A percentile compares a stretch with the other conserved stretches of the same genome.
Conservation (phyloP, 106 monocot species). For the Allium fistulosum region DNA sequence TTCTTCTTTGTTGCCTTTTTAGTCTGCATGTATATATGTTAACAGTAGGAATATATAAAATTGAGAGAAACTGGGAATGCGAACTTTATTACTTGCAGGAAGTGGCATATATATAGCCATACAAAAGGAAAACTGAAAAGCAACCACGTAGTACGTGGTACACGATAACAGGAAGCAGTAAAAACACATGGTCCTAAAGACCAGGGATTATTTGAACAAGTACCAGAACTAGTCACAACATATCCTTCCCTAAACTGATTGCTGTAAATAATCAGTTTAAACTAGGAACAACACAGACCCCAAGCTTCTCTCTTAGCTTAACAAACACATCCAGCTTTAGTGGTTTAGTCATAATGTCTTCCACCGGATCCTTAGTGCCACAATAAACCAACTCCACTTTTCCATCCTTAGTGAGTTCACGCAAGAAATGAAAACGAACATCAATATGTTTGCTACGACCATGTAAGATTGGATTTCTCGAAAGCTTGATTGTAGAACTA, state of each 20-base stretch:
- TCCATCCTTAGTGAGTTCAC: slow-evolving; percentile 1
- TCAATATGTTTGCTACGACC: not conserved
- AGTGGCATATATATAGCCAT: too few relatives aligned
- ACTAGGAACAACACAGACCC: not conserved
- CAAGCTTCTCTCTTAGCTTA: not conserved
- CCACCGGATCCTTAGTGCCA: not conserved
- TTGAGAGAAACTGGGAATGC: too few relatives aligned
- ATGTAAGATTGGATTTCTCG: not conserved
- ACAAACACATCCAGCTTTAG: not conserved
- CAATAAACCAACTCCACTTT: slow-evolving; percentile 2
- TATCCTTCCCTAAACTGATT: not conserved
- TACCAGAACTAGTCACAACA: not conserved
- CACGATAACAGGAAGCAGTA: too few relatives aligned
- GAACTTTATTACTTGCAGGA: too few relatives aligned
- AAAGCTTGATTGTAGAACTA: not conserved
- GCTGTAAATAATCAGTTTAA: not conserved
- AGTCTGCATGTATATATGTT: too few relatives aligned
- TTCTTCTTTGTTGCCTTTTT: too few relatives aligned
- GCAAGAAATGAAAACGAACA: not conserved
- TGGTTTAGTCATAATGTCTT: not conserved
- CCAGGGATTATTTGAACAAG: too few relatives aligned
- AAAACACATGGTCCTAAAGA: too few relatives aligned
- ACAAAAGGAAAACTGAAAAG: too few relatives aligned
- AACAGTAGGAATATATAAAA: too few relatives aligned
- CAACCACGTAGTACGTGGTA: too few relatives aligned